These are phyloP conservation scores for Coemansia sp. DNA, from an alignment of 192 early-diverging fungal species.

Conservation along the genomic window DNA sequence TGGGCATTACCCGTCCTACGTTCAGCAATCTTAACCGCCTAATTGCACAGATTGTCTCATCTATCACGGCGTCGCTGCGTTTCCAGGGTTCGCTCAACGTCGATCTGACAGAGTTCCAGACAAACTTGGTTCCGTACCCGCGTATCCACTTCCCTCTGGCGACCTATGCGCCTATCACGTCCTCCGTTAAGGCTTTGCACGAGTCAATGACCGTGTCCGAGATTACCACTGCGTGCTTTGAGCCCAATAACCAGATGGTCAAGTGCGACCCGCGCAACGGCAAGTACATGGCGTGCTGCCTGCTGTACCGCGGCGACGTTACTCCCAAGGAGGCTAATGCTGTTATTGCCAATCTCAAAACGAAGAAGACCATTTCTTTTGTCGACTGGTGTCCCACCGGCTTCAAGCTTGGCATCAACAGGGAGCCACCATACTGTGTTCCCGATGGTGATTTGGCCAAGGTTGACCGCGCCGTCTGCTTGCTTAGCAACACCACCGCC, in stretches of 20 bases:
- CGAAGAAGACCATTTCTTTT: slow-evolving; percentile 95
- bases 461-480: slow-evolving; percentile 94
- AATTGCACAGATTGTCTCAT: slow-evolving; percentile 98
- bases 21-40: slow-evolving; percentile 97
- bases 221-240: slow-evolving; percentile 96
- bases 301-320: slow-evolving; percentile 98
- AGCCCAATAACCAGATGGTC: slow-evolving; percentile 98
- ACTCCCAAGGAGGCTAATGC: slow-evolving; percentile 96
- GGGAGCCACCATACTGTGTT: slow-evolving; percentile 85
- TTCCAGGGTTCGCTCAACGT: slow-evolving; percentile 99
- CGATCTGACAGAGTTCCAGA: slow-evolving; percentile 99
- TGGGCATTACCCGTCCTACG: slow-evolving; percentile 94
- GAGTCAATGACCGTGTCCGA: slow-evolving; percentile 93
- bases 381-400: slow-evolving; percentile 99
- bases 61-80: slow-evolving; percentile 98
- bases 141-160: slow-evolving; percentile 99
- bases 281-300: slow-evolving; percentile 99
- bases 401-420: slow-evolving; percentile 99
- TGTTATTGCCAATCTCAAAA: slow-evolving; percentile 88
- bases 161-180: slow-evolving; percentile 94
- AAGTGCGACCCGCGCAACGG: slow-evolving; percentile 97
- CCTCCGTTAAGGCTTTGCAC: slow-evolving; percentile 94
- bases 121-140: slow-evolving; percentile 99
- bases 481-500: slow-evolving; percentile 99
- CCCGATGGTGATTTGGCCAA: slow-evolving; percentile 94